Evolutionary conservation across 2,329 filamentous ascomycete genomes (phyloP), one percentile per base, ranked within the genome.

Genomic region (Kalaharituber pfeilii): DNA sequence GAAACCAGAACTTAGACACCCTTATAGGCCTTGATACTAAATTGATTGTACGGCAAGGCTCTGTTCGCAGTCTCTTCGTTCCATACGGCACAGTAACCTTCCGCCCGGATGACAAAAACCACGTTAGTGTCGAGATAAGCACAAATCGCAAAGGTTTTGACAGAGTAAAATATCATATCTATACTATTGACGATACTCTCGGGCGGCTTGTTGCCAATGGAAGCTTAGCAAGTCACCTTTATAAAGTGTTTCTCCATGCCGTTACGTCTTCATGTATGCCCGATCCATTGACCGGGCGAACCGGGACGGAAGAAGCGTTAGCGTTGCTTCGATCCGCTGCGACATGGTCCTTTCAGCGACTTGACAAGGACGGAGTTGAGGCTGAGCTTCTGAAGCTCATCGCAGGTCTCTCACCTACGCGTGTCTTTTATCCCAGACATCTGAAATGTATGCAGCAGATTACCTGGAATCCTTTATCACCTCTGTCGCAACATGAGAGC

Each of bases 261-360:
- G 54, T 78, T 0, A 80, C 77, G 0, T 75, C 76, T 0, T 69
- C 71, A 50, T 75, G 69, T 25, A 64, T 77, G 0, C 71, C 72
- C 0, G 77, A 80, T 58, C 65, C 65, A 0, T 66, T 79, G 0
- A 75, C 72, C 0, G 49, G 60, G 0, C 64, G 65, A 4, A 80
- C 75, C 0, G 78, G 78, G 0, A 77, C 75, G 0, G 77, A 81
- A 57, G 64, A 74, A 47, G 74, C 76, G 0, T 59, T 80, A 0
- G 58, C 62, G 0, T 74, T 77, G 1, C 62, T 81, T 0, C 44
- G 55, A 0, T 75, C 73, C 0, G 74, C 74, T 0, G 68, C 74
- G 0, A 64, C 77, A 0, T 62, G 65, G 18, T 80, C 77, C 0
- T 73, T 74, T 49, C 63, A 67, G 2, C 49, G 59, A 0, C 65